Evolutionary conservation across 2,329 filamentous ascomycete species (phyloP).

Genomic region (Bipolaris gigantea): DNA sequence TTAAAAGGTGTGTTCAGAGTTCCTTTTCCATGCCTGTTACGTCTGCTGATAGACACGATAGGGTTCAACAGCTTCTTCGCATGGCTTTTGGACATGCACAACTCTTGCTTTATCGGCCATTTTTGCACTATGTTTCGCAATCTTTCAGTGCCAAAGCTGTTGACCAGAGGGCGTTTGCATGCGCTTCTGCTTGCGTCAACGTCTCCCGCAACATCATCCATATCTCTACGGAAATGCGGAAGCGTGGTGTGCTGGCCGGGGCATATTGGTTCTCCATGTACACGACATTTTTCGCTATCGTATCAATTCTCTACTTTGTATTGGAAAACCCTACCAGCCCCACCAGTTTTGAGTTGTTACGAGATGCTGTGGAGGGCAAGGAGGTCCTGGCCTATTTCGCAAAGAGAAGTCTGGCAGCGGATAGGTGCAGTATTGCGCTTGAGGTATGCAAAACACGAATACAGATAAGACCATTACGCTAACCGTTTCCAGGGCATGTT

Average conservation of each 20-base stretch:
- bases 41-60: slow-evolving; percentile 23
- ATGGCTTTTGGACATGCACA: slow-evolving; percentile 84
- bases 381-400: slow-evolving; percentile 79
- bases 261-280: slow-evolving; percentile 88
- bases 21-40: not conserved
- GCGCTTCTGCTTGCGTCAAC: slow-evolving; percentile 67
- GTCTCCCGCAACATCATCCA: slow-evolving; percentile 75
- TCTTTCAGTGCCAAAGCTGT: slow-evolving; percentile 53
- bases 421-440: slow-evolving; percentile 78
- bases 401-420: slow-evolving; percentile 83
- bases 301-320: slow-evolving; percentile 78
- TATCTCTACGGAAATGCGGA: slow-evolving; percentile 76
- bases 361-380: slow-evolving; percentile 81
- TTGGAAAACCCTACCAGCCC: slow-evolving; percentile 77
- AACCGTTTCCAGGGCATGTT: slow-evolving; percentile 67
- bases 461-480: slow-evolving; percentile 5
- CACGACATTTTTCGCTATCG: slow-evolving; percentile 78
- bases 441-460: slow-evolving; percentile 58
- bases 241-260: slow-evolving; percentile 72
- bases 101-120: slow-evolving; percentile 79
- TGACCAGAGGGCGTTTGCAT: slow-evolving; percentile 79
- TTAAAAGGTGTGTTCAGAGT: slow-evolving; percentile 67
- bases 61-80: slow-evolving; percentile 72
- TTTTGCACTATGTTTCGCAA: slow-evolving; percentile 79
- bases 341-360: slow-evolving; percentile 76